phyloP scores from a whole-genome alignment of 2,329 filamentous ascomycete species.

The Calonectria leucothoes region DNA sequence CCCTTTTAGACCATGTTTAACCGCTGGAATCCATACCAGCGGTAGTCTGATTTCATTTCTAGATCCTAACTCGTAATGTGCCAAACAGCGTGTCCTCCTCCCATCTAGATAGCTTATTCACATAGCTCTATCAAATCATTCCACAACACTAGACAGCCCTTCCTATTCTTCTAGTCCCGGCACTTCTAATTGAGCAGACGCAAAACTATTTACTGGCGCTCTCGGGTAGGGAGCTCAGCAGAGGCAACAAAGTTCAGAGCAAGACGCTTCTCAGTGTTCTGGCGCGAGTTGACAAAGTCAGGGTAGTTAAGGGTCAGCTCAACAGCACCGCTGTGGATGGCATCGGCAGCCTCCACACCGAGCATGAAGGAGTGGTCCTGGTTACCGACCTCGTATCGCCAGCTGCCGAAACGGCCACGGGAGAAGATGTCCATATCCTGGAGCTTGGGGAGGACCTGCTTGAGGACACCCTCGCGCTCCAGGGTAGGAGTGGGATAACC shows the following conservation, averaged over 20 bases:
- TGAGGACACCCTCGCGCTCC: conserved; percentile 95
- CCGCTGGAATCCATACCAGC: conserved; percentile 36
- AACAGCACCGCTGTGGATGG: conserved; percentile 88
- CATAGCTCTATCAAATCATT: conserved; percentile 39
- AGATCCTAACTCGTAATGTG: conserved; percentile 38
- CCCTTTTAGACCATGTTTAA: conserved; percentile 31
- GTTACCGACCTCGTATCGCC: conserved; percentile 97
- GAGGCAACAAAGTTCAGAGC: conserved; percentile 58
- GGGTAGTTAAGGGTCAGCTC: conserved; percentile 97
- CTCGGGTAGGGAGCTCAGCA: conserved; percentile 53
- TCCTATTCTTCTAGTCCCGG: conserved; percentile 17
- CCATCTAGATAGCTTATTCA: conserved; percentile 37
- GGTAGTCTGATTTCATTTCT: conserved; percentile 40
- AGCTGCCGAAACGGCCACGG: conserved; percentile 96
- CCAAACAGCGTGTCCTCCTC: conserved; percentile 32
- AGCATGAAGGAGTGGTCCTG: conserved; percentile 99
- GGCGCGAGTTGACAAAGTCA: conserved; percentile 88
- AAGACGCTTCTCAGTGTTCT: conserved; percentile 64
- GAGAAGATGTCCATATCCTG: conserved; percentile 93
- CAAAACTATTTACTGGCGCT: conserved; percentile 45
- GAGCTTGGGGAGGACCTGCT: conserved; percentile 91
- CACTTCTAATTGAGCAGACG: conserved; percentile 21
- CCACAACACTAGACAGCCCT: conserved; percentile 32
- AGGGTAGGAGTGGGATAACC: conserved; percentile 96
- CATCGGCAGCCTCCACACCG: conserved; percentile 91